These are phyloP conservation scores for Cyberlindnera euphorbiae DNA, from an alignment of 805 yeast genomes.

Conservation along the genomic window DNA sequence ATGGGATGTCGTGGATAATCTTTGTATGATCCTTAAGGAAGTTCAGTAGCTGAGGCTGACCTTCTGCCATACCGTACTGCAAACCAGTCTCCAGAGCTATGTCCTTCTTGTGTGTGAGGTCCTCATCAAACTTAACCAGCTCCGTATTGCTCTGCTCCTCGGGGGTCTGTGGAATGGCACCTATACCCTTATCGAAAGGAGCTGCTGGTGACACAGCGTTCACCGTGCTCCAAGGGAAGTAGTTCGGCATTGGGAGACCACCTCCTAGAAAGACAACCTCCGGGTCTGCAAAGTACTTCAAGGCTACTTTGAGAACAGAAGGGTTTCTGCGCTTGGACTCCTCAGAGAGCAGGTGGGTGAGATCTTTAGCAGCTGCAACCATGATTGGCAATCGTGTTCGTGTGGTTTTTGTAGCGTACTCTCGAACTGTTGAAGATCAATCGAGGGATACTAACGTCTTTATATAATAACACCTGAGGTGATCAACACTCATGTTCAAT, in stretches of 20 bases:
- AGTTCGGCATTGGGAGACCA: slow-evolving; percentile 86
- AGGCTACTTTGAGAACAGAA: slow-evolving; percentile 80
- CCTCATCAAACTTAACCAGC: slow-evolving; percentile 38
- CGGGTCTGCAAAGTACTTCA: slow-evolving; percentile 70
- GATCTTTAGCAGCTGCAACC: slow-evolving; percentile 54
- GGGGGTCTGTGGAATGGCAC: slow-evolving; percentile 42
- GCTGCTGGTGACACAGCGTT: slow-evolving; percentile 69
- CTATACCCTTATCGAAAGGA: slow-evolving; percentile 77
- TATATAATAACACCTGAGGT: too few species aligned
- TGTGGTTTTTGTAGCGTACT: too few species aligned
- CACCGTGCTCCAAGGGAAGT: slow-evolving; percentile 86
- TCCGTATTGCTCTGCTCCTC: slow-evolving; percentile 32
- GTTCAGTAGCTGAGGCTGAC: slow-evolving; percentile 63
- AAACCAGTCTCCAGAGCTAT: slow-evolving; percentile 79
- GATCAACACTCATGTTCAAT: too few species aligned
- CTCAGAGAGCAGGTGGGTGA: slow-evolving; percentile 68
- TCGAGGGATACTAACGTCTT: too few species aligned
- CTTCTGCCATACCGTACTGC: slow-evolving; percentile 87
- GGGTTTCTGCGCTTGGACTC: slow-evolving; percentile 75
- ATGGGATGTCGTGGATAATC: slow-evolving; percentile 39
- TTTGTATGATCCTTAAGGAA: slow-evolving; percentile 77
- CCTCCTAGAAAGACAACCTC: slow-evolving; percentile 88
- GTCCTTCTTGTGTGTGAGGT: slow-evolving; percentile 43
- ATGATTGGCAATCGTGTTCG: not conserved
- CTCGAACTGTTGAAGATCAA: too few species aligned